Evolutionary conservation across 805 yeast genomes (phyloP), one percentile per base, ranked within the genome.

Genomic region (Candida easanensis): DNA sequence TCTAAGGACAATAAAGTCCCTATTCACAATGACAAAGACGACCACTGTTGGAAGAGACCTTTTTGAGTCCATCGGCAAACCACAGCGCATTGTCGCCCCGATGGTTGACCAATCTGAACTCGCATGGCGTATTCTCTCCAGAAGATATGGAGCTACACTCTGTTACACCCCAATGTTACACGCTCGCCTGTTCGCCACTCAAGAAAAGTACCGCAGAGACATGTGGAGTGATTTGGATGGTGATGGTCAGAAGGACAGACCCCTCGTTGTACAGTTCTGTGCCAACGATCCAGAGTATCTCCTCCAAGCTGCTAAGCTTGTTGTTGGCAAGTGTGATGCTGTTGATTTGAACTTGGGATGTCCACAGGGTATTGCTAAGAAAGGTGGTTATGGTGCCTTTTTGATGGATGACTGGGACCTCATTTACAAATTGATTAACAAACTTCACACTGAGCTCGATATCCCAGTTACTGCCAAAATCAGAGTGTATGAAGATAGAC

Each of bases 111-210:
- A 89, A 53, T 82, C 91, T 4, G 99, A 93, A 59, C 72, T 93
- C 16, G 98, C 96, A 2, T 93, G 98, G 98, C 73, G 99, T 51
- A 75, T 87, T 15, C 68, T 93, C 14, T 85, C 95, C 3, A 74
- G 98, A 43, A 71, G 75, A 46, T 84, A 90, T 56, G 99, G 99
- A 3, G 98, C 99, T 0, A 88, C 89, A 2, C 69, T 93, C 26
- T 88, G 97, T 58, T 93, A 91, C 57, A 87, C 98, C 0, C 99
- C 99, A 3, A 93, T 93, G 99, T 77, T 85, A 52, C 98, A 93
- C 64, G 96, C 99, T 4, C 73, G 89, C 38, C 66, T 90, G 30
- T 93, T 93, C 66, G 95, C 95, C 20, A 84, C 86, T 2, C 84
- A 83, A 38, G 84, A 80, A 47, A 85, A 85, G 54, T 93, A 93